These are phyloP conservation scores for Paxillus involutus DNA, from an alignment of 768 basidiomycete genomes.

Conservation along the genomic window DNA sequence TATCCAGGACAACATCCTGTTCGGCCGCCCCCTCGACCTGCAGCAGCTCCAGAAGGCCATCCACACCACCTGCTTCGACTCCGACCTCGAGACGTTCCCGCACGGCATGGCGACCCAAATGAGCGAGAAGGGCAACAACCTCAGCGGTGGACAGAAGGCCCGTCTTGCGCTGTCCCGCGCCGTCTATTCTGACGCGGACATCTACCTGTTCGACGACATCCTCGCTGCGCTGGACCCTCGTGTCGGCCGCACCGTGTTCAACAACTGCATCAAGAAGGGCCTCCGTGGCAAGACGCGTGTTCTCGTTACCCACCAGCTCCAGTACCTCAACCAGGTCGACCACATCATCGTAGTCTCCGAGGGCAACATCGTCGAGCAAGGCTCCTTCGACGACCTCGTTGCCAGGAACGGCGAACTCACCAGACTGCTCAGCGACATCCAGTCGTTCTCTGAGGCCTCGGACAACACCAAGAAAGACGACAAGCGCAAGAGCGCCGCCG, in stretches of 20 bases:
- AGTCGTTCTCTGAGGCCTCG: slow-evolving; percentile 5
- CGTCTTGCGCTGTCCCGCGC: slow-evolving; percentile 46
- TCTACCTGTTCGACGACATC: slow-evolving; percentile 47
- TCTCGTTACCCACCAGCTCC: slow-evolving; percentile 31
- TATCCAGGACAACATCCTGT: slow-evolving; percentile 32
- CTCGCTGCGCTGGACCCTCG: slow-evolving; percentile 48
- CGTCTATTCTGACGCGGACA: slow-evolving; percentile 41
- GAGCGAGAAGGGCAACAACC: slow-evolving; percentile 46
- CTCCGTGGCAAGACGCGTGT: slow-evolving; percentile 26
- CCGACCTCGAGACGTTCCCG: slow-evolving; percentile 29
- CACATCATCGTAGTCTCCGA: slow-evolving; percentile 47
- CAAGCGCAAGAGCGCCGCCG: slow-evolving; percentile 19
- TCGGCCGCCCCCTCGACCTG: slow-evolving; percentile 28
- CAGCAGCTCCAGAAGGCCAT: slow-evolving; percentile 26
- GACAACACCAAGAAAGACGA: slow-evolving; percentile 12
- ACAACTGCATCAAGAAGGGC: slow-evolving; percentile 23
- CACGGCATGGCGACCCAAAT: slow-evolving; percentile 40
- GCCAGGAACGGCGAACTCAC: slow-evolving; percentile 25
- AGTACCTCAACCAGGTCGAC: slow-evolving; percentile 37
- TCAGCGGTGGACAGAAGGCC: slow-evolving; percentile 50
- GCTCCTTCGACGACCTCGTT: slow-evolving; percentile 40
- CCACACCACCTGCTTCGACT: slow-evolving; percentile 27
- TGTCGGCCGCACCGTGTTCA: slow-evolving; percentile 36
- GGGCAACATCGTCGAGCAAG: slow-evolving; percentile 46
- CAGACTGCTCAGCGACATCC: slow-evolving; percentile 23